phyloP scores from a whole-genome alignment of 116 monocot genomes.

The Cymodocea nodosa region DNA sequence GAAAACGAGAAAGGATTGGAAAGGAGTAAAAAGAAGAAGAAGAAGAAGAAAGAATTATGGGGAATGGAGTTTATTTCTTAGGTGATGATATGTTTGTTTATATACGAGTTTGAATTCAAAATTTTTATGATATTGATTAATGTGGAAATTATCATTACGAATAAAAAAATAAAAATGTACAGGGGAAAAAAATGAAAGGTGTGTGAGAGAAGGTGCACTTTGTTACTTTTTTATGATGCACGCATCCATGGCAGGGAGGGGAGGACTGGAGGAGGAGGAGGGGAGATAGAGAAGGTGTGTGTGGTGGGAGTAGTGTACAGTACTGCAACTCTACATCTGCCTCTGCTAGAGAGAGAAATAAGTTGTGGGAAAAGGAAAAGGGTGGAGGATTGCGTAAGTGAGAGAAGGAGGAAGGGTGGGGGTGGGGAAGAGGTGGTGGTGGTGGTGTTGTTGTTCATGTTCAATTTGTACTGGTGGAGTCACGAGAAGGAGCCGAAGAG shows the following conservation, averaged over 20 bases:
- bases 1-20: neutral
- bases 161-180: neutral
- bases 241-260: conserved; percentile 24
- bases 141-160: no score
- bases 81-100: no score
- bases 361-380: neutral
- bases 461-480: neutral
- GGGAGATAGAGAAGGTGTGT: neutral
- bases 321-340: neutral
- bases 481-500: neutral
- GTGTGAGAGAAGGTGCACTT: conserved; percentile 1
- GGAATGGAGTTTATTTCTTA: no score
- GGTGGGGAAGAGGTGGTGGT: neutral
- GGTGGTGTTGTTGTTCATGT: neutral
- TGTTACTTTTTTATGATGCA: conserved; percentile 44
- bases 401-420: conserved; percentile 2
- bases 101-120: no score
- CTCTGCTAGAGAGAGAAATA: conserved; percentile 5
- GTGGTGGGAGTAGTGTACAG: neutral
- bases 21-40: no score
- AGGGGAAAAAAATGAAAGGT: neutral
- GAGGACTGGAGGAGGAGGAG: neutral
- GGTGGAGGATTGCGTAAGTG: conserved; percentile 2
- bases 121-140: no score
- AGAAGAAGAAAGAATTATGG: neutral